Evolutionary conservation across 805 yeast genomes (phyloP), one percentile per base, ranked within the genome.

Genomic region (Candida coleopterorum): DNA sequence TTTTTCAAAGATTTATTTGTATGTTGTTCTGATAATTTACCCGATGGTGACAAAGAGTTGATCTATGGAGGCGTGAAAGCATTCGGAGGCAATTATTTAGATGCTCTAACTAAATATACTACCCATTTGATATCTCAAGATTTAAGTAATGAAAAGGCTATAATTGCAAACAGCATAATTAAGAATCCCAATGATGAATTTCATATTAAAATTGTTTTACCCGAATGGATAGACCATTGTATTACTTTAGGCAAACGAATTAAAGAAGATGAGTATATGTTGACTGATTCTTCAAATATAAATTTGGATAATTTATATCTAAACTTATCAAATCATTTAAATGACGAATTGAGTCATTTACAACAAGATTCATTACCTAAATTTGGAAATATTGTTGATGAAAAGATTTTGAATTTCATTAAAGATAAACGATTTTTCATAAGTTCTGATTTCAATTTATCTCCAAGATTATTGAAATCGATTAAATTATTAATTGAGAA

Each of bases 191-290:
- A 41, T 11, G 43, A 39, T n/a, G 42, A 37, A 16, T 61, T 60
- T 1, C 54, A 54, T 4, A 55, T 64, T 25, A 68, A 72, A 33
- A 70, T 80, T 11, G 93, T 89, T 3, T 64, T 72, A 3, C 94
- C 96, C 0, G 75, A 77, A 15, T 90, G 96, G 96, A 58, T 89
- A 10, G 79, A 80, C 35, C 83, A 75, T 40, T 81, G 89, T 50
- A 63, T 85, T 42, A 75, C 72, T 37, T 52, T 68, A 25, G 67
- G 77, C 18, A 54, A 65, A 31, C 68, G 59, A 34, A 55, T 82
- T 9, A 74, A 73, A 36, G 89, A 77, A 36, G 40, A 52, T 0
- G 72, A 73, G 2, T 85, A 81, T 50, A 46, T 72, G 12, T 54
- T 81, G n/a, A 65, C 70, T 26, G 56, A 39, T 28, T 20, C 3